Base-by-base conservation (phyloP, 108 stramenopile genomes). In the Chaetoceros tenuissimus region DNA sequence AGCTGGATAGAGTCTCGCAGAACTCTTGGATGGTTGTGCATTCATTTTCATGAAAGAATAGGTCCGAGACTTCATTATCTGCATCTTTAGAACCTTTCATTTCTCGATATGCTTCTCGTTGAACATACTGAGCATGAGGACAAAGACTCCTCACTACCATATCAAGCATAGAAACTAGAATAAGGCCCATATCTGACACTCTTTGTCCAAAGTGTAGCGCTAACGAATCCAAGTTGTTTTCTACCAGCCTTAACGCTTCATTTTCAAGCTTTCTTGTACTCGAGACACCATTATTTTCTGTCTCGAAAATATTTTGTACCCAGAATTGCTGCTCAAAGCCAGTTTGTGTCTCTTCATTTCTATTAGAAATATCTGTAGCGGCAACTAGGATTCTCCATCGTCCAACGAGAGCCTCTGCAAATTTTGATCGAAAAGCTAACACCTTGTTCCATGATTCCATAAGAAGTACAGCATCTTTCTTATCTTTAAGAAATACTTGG, bases 391-490 rank as follows among this genome's bases (percentile, higher is more conserved):
- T 13, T 8, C 60, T 1, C 60, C 60, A 62, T 53, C 26, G 2
- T 16, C 2, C 23, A 22, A 1, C 16, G 1, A 54, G 23, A 7
- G 55, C 55, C 28, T 63, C 62, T 3, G n/a, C 13, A 24, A 34
- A 63, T 31, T 43, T 55, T 28, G 62, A 53, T 2, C 18, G 3
- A 3, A 31, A 63, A 25, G 31, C 62, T 2, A 63, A 27, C 20
- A 63, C 20, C 25, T 63, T 63, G 40, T 63, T 63, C 62, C 62
- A 63, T 34, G 51, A 51, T 13, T 54, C 13, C 53, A 55, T 55
- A 3, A 63, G 1, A 18, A 63, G 43, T 16, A 63, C 62, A 24
- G 21, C 27, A 28, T 63, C 52, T 3, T 20, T 3, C 8, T 46
- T 57, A 10, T 40, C 34, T 40, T 40, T 13, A 40, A 40, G 34